phyloP scores from a whole-genome alignment of 2,329 filamentous ascomycete species.

The Colletotrichum sp. region DNA sequence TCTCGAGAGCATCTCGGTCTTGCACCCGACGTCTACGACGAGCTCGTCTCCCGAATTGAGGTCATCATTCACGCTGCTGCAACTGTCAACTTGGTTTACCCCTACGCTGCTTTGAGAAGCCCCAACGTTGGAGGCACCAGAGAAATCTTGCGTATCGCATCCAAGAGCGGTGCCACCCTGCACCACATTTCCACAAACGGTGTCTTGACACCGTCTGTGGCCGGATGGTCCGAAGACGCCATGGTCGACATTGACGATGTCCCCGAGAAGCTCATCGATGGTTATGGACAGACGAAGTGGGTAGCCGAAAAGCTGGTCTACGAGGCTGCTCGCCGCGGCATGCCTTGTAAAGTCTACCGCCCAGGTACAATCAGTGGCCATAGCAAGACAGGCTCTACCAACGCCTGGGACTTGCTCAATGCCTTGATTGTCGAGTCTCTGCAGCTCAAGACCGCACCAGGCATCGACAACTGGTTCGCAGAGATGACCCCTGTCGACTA shows the following conservation, averaged over 20 bases:
- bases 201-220: slow-evolving; percentile 72
- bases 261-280: slow-evolving; percentile 71
- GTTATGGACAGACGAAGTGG: slow-evolving; percentile 84
- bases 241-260: slow-evolving; percentile 73
- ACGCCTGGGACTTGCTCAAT: slow-evolving; percentile 79
- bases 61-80: slow-evolving; percentile 81
- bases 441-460: slow-evolving; percentile 71
- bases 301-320: slow-evolving; percentile 77
- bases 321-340: slow-evolving; percentile 70
- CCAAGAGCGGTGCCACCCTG: slow-evolving; percentile 70
- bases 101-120: slow-evolving; percentile 76
- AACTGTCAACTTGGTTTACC: slow-evolving; percentile 82
- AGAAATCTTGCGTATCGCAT: slow-evolving; percentile 75
- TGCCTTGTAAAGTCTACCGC: slow-evolving; percentile 75
- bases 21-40: slow-evolving; percentile 66
- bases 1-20: slow-evolving; percentile 73
- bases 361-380: slow-evolving; percentile 82
- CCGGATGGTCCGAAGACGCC: slow-evolving; percentile 74
- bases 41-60: slow-evolving; percentile 68
- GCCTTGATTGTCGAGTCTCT: slow-evolving; percentile 80
- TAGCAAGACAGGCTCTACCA: slow-evolving; percentile 75
- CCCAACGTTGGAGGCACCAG: slow-evolving; percentile 82
- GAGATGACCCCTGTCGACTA: slow-evolving; percentile 89
- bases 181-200: slow-evolving; percentile 84
- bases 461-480: slow-evolving; percentile 76